Conservation (phyloP, 106 monocot genomes). For the Phalaenopsis equestris region DNA sequence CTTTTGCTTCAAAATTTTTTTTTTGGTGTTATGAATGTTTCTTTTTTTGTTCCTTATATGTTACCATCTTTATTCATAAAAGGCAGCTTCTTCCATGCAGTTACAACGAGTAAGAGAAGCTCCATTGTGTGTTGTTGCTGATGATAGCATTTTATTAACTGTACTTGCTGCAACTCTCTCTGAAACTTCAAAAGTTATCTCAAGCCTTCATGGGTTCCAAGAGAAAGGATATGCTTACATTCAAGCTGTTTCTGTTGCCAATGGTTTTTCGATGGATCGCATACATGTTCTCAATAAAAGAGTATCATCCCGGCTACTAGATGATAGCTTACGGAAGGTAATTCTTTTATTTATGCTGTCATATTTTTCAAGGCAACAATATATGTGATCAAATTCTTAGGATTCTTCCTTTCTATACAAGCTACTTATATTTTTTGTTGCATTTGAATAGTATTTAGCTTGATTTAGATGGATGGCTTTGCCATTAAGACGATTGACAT, state of each 20-base stretch:
- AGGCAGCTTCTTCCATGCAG: slow-evolving; percentile 23
- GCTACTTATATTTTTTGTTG: no score
- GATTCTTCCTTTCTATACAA: no score
- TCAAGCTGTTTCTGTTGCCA: slow-evolving; percentile 48
- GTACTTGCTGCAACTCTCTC: slow-evolving; percentile 45
- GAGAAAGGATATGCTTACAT: slow-evolving; percentile 52
- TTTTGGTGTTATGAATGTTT: not conserved
- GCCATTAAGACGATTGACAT: no score
- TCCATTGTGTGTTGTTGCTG: slow-evolving; percentile 72
- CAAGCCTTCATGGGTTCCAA: slow-evolving; percentile 55
- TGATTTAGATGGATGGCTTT: no score
- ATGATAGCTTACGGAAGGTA: slow-evolving; percentile 63
- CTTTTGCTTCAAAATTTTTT: not conserved
- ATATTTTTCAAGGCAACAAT: not conserved
- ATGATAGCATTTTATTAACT: slow-evolving; percentile 83
- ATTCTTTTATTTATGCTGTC: not conserved
- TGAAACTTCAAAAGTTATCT: slow-evolving; percentile 36
- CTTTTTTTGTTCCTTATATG: not conserved
- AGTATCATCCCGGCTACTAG: slow-evolving; percentile 34
- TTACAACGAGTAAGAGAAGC: slow-evolving; percentile 36
- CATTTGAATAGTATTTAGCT: no score
- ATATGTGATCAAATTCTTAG: not conserved
- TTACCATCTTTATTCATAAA: not conserved
- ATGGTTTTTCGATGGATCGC: slow-evolving; percentile 52
- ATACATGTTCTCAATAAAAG: slow-evolving; percentile 56